Percentiles rank a stretch among this genome's conserved stretches.
Conservation (phyloP, 2,329 filamentous ascomycete species). For the Diaporthe citriasiana region DNA sequence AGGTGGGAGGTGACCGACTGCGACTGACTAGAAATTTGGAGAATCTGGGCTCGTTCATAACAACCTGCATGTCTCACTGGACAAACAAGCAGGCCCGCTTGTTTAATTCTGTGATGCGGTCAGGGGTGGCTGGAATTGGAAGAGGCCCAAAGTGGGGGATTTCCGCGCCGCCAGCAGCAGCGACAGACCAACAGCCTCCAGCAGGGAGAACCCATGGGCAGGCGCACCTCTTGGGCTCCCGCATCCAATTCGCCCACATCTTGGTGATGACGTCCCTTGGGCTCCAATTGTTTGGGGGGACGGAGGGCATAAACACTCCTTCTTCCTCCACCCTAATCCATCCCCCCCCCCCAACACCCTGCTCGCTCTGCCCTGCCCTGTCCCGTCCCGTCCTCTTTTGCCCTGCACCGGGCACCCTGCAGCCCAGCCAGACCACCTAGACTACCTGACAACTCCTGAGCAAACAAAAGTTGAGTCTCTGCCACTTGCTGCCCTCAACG, state of each 20-base stretch:
- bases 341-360: not conserved
- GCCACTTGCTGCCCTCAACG: not conserved
- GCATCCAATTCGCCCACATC: not conserved
- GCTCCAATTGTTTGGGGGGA: conserved; percentile 12
- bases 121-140: conserved; percentile 23
- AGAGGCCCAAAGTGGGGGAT: not conserved
- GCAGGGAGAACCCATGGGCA: conserved; percentile 14
- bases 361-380: not conserved
- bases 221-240: not conserved
- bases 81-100: not conserved
- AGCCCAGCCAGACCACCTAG: not conserved
- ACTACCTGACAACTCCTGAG: not conserved
- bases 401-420: conserved; percentile 9
- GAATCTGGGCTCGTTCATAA: conserved; percentile 12
- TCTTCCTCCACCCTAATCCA: not conserved
- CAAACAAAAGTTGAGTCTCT: conserved; percentile 7
- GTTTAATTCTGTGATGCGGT: conserved; percentile 29
- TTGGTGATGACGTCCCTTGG: conserved; percentile 28
- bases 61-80: conserved; percentile 18
- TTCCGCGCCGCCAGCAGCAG: not conserved
- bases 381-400: not conserved
- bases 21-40: conserved; percentile 5
- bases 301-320: not conserved
- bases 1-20: conserved; percentile 8
- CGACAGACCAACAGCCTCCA: not conserved